These are phyloP conservation scores for Cochlearia excelsa DNA, from an alignment of 345 rosid species.

Conservation along the genomic window DNA sequence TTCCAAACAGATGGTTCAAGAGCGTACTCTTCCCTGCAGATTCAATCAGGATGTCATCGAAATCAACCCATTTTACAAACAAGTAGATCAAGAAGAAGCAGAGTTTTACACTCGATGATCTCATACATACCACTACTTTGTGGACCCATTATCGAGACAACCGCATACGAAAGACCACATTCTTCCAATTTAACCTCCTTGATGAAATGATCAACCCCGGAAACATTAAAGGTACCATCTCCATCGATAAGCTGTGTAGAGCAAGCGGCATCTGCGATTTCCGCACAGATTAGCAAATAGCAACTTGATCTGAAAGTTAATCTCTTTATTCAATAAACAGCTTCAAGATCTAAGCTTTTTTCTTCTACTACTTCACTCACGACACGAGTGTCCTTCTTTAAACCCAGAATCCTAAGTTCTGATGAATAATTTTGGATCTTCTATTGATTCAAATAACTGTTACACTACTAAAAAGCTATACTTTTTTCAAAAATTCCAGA, in stretches of 20 bases:
- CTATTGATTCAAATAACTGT: slow-evolving; percentile 18
- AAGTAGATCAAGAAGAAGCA: slow-evolving; percentile 9
- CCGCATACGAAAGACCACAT: slow-evolving; percentile 91
- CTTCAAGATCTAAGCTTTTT: slow-evolving; percentile 16
- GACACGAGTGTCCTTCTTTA: slow-evolving; percentile 4
- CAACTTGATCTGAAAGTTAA: slow-evolving; percentile 16
- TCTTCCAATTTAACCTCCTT: slow-evolving; percentile 70
- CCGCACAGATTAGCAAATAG: slow-evolving; percentile 31
- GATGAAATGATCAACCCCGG: slow-evolving; percentile 70
- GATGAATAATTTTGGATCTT: neutral
- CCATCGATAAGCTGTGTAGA: slow-evolving; percentile 96
- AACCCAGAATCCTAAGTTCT: slow-evolving; percentile 30
- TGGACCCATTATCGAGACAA: slow-evolving; percentile 98
- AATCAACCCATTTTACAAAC: neutral
- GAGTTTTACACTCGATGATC: slow-evolving; percentile 3
- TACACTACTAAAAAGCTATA: slow-evolving; percentile 10
- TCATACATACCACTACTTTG: slow-evolving; percentile 89
- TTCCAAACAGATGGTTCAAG: slow-evolving; percentile 77
- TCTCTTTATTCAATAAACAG: neutral
- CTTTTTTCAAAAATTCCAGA: neutral
- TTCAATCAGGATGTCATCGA: slow-evolving; percentile 24
- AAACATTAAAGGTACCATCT: slow-evolving; percentile 67
- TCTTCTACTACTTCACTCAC: neutral
- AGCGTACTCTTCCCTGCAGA: slow-evolving; percentile 94
- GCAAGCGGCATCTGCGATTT: slow-evolving; percentile 44